These are phyloP conservation scores for Clathrus columnatus DNA, from an alignment of 768 basidiomycete genomes.

Conservation along the genomic window DNA sequence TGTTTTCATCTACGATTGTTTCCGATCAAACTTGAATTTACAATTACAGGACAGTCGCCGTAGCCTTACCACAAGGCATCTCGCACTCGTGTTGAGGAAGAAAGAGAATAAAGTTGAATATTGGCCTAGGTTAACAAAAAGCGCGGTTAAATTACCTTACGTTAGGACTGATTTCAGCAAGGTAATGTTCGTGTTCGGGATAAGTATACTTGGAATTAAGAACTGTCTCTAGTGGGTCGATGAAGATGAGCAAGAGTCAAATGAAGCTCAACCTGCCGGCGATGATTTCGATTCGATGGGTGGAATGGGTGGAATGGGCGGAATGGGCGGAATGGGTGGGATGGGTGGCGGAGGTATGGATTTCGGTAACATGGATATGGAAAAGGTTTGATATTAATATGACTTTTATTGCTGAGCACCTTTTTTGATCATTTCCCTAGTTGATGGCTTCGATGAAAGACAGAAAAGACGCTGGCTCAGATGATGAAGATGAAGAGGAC, in stretches of 20 bases:
- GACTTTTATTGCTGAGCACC: background rate
- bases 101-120: slow-evolving; percentile 67
- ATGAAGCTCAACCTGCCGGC: slow-evolving; percentile 34
- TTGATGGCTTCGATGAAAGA: slow-evolving; percentile 34
- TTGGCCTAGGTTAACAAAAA: slow-evolving; percentile 91
- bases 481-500: slow-evolving; percentile 12
- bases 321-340: slow-evolving; percentile 37
- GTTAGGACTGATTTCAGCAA: slow-evolving; percentile 93
- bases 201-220: background rate
- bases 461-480: slow-evolving; percentile 19
- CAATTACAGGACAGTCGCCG: slow-evolving; percentile 45
- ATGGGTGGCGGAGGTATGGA: slow-evolving; percentile 37
- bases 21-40: slow-evolving; percentile 2
- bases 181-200: slow-evolving; percentile 16
- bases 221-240: slow-evolving; percentile 61
- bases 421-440: slow-evolving; percentile 18
- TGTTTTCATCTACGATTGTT: background rate
- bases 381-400: slow-evolving; percentile 37
- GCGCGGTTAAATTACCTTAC: slow-evolving; percentile 68
- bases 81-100: slow-evolving; percentile 69
- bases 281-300: slow-evolving; percentile 38
- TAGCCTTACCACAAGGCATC: slow-evolving; percentile 55
- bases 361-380: slow-evolving; percentile 48
- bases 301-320: slow-evolving; percentile 32
- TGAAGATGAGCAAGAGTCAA: slow-evolving; percentile 83